These are phyloP conservation scores for Voacanga thouarsii DNA, from an alignment of 257 asterid genomes.

Conservation along the genomic window DNA sequence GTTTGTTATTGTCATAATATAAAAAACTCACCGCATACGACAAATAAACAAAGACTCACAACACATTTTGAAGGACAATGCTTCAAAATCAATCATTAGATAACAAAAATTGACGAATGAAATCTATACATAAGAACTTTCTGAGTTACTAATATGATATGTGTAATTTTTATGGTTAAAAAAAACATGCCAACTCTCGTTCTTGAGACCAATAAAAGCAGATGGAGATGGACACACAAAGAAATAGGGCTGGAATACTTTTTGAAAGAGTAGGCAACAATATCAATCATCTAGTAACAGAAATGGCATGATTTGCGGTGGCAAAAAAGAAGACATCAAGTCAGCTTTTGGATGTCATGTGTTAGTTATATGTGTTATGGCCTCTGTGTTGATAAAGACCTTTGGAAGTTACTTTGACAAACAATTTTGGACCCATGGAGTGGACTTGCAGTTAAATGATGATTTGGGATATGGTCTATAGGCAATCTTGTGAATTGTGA, in stretches of 20 bases:
- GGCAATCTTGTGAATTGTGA: background rate
- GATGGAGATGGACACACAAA: no score
- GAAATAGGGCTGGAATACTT: background rate
- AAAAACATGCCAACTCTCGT: no score
- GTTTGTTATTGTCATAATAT: no score
- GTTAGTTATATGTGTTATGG: slow-evolving; percentile 2
- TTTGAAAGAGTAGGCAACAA: slow-evolving; percentile 3
- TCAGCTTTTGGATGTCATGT: background rate
- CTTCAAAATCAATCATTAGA: no score
- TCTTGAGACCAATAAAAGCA: no score
- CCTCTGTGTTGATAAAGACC: background rate
- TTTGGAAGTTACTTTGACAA: background rate
- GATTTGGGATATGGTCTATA: background rate
- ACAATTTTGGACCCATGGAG: background rate
- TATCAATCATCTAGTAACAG: background rate
- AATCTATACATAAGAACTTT: no score
- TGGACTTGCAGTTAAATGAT: background rate
- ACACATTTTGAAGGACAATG: no score
- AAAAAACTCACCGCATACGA: no score
- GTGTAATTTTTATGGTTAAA: no score
- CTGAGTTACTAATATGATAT: no score
- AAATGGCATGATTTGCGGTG: slow-evolving; percentile 17
- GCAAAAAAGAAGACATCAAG: background rate
- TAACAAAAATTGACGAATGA: no score
- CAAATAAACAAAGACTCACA: no score